Base-by-base conservation (phyloP, 2,329 filamentous ascomycete species). In the Tolypocladium album region DNA sequence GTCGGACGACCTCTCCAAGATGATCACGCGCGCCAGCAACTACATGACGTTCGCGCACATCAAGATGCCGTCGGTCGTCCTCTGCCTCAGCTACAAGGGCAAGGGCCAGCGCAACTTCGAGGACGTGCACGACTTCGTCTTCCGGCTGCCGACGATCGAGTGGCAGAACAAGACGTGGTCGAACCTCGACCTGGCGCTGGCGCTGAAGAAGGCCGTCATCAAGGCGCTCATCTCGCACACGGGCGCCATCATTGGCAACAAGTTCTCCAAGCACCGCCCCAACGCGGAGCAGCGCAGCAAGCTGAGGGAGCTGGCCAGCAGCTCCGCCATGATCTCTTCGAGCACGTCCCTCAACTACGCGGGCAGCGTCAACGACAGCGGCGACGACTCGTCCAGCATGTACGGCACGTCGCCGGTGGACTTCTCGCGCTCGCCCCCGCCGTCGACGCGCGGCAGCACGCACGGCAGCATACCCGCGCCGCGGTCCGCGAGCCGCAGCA, bases 101-200 rank as follows among this genome's bases (percentile, higher is more conserved):
- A 95, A 92, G 72, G 91, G 92, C 53, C 90, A 96, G 65, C 90
- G 92, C 70, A 99, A 97, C 68, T 83, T 99, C 60, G 92, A 97
- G 75, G 95, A 99, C 73, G 88, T 99, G 20, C 93, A 99, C 74
- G 88, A 97, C 70, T 95, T 99, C 66, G 94, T 99, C 56, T 99
- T 99, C 82, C 87, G 91, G 40, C 85, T 99, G 75, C 94, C 94
- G 4, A 88, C 89, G 2, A 87, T 99, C 55, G 94, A 99, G 72
- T 97, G 96, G 77, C 86, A 91, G 64, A 99, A 99, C 80, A 99
- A 99, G 79, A 97, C 92, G 11, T 99, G 94, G 94, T 97, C 92
- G 8, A 99, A 97, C 71, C 82, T 99, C 8, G 94, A 99, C 69
- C 84, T 99, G 12, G 92, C 93, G 0, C 80, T 97, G 56, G 89